These are phyloP conservation scores for Nadsonia commutata DNA, from an alignment of 1,139 yeast species.

Conservation along the genomic window DNA sequence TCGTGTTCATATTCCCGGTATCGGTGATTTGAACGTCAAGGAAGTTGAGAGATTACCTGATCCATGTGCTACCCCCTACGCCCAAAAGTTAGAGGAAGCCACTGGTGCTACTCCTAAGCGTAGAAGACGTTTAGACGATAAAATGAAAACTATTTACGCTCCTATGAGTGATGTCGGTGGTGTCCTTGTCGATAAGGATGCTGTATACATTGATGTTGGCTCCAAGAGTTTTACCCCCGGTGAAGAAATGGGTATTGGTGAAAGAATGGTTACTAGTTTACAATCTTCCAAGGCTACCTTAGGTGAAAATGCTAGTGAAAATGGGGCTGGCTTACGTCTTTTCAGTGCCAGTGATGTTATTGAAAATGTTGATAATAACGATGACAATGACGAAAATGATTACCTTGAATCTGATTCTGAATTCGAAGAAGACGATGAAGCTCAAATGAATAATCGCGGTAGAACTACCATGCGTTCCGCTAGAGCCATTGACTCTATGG, in stretches of 20 bases:
- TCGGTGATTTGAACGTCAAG: constrained; percentile 71
- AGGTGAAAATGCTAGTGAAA: constrained; percentile 44
- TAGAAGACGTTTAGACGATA: constrained; percentile 84
- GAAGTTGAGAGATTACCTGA: constrained; percentile 84
- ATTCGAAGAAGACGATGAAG: constrained; percentile 27
- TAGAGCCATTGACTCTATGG: constrained; percentile 18
- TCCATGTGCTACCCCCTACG: constrained; percentile 97
- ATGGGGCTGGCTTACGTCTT: constrained; percentile 40
- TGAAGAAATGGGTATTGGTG: constrained; percentile 66
- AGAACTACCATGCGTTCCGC: constrained; percentile 17
- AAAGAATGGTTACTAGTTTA: constrained; percentile 64
- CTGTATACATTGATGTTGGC: constrained; percentile 90
- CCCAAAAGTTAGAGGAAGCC: constrained; percentile 73
- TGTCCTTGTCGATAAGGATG: constrained; percentile 89
- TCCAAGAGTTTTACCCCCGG: constrained; percentile 45
- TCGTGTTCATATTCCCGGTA: constrained; percentile 86
- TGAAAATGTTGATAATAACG: constrained; percentile 26
- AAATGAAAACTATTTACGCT: constrained; percentile 86
- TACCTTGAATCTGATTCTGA: constrained; percentile 29
- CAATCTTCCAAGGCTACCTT: constrained; percentile 55
- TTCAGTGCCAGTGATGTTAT: constrained; percentile 33
- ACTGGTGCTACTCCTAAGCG: constrained; percentile 54
- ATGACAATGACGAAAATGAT: constrained; percentile 28
- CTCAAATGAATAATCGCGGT: constrained; percentile 20
- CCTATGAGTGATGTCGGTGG: constrained; percentile 99